Conservation (phyloP, 2,329 filamentous ascomycete species). For the Fonsecaea pedrosoi region DNA sequence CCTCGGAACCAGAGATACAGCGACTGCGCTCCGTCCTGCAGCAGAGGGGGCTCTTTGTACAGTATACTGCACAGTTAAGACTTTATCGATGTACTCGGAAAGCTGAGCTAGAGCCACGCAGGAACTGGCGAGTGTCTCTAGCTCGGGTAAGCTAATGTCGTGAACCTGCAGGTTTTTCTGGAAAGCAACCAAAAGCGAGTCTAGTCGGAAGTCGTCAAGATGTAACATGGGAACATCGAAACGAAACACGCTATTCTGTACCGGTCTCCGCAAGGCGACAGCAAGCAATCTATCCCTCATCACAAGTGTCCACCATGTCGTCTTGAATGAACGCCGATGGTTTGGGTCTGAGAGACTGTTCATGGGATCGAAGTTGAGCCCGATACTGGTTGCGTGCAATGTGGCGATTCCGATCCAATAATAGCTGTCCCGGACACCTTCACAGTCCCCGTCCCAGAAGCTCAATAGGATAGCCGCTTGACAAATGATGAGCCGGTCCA, state of each 20-base stretch:
- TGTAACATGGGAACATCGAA: constrained; percentile 91
- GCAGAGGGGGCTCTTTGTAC: constrained; percentile 9
- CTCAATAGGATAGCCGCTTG: constrained; percentile 91
- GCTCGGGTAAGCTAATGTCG: neutral
- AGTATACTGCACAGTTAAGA: constrained; percentile 29
- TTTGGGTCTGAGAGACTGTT: constrained; percentile 75
- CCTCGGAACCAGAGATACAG: constrained; percentile 24
- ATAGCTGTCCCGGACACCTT: constrained; percentile 97
- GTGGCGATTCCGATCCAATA: constrained; percentile 98
- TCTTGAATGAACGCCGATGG: constrained; percentile 84
- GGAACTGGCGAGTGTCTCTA: constrained; percentile 17
- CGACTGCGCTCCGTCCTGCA: neutral
- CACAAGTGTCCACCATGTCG: constrained; percentile 98
- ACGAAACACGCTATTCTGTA: constrained; percentile 89
- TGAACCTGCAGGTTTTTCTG: constrained; percentile 5
- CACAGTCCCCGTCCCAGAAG: constrained; percentile 96
- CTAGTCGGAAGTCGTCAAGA: constrained; percentile 82
- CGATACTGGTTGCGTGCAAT: constrained; percentile 89
- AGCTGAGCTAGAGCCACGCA: constrained; percentile 30
- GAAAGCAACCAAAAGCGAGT: constrained; percentile 53
- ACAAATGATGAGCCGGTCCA: constrained; percentile 83
- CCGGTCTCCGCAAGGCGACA: constrained; percentile 89
- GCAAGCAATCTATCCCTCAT: constrained; percentile 93
- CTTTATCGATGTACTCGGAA: constrained; percentile 29
- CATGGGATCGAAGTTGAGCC: constrained; percentile 83